These are phyloP conservation scores for Ogataea neopini DNA, from an alignment of 805 yeast genomes.

Conservation along the genomic window DNA sequence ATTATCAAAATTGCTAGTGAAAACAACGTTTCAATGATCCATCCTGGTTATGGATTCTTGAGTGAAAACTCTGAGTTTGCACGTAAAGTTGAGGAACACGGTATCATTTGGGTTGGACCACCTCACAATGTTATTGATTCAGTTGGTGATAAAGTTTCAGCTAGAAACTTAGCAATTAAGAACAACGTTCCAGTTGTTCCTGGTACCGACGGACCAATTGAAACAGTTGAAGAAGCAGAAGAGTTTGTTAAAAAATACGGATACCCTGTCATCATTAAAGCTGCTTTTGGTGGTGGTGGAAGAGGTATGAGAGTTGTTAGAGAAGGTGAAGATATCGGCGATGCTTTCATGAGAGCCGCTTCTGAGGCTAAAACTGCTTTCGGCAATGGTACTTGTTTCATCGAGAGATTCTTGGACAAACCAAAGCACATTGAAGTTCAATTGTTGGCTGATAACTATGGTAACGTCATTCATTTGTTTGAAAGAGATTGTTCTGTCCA, in stretches of 20 bases:
- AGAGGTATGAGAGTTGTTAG: conserved; percentile 99
- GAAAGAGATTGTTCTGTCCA: conserved; percentile 99
- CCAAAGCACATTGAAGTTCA: conserved; percentile 99
- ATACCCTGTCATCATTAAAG: conserved; percentile 95
- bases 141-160: conserved; percentile 96
- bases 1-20: conserved; percentile 81
- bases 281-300: conserved; percentile 99
- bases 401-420: conserved; percentile 90
- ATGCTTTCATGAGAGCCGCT: conserved; percentile 90
- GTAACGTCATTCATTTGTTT: conserved; percentile 91
- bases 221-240: conserved; percentile 70
- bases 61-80: conserved; percentile 76
- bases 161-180: conserved; percentile 79
- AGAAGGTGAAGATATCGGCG: conserved; percentile 90
- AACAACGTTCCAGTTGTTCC: conserved; percentile 93
- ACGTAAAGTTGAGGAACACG: conserved; percentile 82
- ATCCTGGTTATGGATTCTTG: conserved; percentile 77
- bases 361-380: conserved; percentile 95
- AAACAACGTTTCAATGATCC: conserved; percentile 81
- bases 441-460: conserved; percentile 87
- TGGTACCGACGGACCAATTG: conserved; percentile 97
- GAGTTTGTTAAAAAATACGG: conserved; percentile 84
- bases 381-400: conserved; percentile 97
- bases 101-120: conserved; percentile 97
- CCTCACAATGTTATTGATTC: conserved; percentile 82